Conservation (phyloP, 805 yeast species). For the Suhomyces sp. region DNA sequence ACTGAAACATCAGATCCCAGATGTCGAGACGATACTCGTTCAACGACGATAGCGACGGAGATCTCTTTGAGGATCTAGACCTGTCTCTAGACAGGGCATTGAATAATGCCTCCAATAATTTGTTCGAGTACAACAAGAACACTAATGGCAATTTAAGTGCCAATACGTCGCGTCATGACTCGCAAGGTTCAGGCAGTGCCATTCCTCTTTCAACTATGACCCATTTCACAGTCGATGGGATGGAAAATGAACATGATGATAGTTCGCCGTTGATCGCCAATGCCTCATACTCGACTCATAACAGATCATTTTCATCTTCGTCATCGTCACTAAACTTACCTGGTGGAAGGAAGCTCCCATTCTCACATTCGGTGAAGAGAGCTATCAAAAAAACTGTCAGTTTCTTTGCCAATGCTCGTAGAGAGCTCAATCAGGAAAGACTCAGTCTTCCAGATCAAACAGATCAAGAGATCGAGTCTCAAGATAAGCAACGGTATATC, state of each 20-base stretch:
- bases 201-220: constrained; percentile 30
- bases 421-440: constrained; percentile 27
- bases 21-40: constrained; percentile 14
- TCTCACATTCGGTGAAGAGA: constrained; percentile 11
- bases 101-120: constrained; percentile 47
- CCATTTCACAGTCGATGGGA: constrained; percentile 4
- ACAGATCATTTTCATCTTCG: constrained; percentile 21
- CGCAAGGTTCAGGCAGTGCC: constrained; percentile 28
- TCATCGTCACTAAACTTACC: constrained; percentile 15
- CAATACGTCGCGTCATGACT: constrained; percentile 21
- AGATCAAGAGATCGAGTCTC: constrained; percentile 7
- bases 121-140: constrained; percentile 25
- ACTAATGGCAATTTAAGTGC: constrained; percentile 17
- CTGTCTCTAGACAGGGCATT: constrained; percentile 65
- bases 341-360: constrained; percentile 1
- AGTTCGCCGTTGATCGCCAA: constrained; percentile 31
- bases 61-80: constrained; percentile 62
- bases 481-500: constrained; percentile 44
- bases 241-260: constrained; percentile 19
- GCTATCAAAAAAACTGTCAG: constrained; percentile 12
- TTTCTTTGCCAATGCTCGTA: constrained; percentile 24
- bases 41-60: constrained; percentile 21
- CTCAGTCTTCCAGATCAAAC: constrained; percentile 12
- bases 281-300: constrained; percentile 13
- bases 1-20: no score